Conservation (phyloP, 148 eudicot genomes). For the Diospyros kaki region DNA sequence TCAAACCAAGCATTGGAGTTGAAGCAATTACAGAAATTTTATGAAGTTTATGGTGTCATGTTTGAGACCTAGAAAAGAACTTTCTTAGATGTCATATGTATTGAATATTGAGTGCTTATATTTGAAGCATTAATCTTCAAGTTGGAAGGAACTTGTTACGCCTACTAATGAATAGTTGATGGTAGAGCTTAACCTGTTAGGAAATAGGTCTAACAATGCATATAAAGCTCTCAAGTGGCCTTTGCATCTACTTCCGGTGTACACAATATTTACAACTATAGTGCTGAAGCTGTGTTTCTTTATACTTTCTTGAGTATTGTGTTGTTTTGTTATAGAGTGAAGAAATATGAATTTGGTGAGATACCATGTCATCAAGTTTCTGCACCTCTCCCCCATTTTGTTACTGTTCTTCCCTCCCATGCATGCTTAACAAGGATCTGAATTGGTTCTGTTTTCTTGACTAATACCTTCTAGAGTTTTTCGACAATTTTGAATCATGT, state of each 20-base stretch:
- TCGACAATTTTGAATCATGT: neutral
- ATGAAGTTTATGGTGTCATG: no score
- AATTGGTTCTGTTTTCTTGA: neutral
- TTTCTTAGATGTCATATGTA: no score
- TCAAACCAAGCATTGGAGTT: no score
- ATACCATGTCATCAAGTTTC: neutral
- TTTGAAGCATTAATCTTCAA: neutral
- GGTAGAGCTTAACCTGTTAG: neutral
- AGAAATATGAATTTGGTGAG: neutral
- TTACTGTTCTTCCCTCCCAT: neutral
- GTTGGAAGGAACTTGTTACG: neutral
- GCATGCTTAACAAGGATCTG: neutral
- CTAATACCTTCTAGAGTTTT: neutral
- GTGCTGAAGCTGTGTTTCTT: neutral
- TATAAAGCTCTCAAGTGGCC: neutral
- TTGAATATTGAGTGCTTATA: no score
- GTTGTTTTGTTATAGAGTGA: neutral
- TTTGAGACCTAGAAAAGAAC: no score
- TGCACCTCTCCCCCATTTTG: neutral
- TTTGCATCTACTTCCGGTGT: neutral
- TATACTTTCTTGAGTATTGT: neutral
- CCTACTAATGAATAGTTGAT: neutral
- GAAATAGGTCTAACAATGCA: neutral
- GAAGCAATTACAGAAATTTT: no score
- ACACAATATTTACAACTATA: neutral